Evolutionary conservation across 1,139 yeast species (phyloP).

Genomic region (Candida albicans): DNA sequence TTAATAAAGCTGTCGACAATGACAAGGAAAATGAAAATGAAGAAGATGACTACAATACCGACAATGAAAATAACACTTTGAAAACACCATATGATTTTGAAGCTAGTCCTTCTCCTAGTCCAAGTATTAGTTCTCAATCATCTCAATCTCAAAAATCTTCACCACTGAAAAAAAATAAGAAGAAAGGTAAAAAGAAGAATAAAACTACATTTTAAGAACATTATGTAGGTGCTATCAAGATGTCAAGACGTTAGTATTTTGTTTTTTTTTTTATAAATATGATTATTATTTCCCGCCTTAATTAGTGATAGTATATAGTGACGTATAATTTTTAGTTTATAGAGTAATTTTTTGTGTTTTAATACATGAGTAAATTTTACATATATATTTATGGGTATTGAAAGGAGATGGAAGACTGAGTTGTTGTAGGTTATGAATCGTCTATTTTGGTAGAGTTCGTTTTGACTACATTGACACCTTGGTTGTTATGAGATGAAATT

Average conservation of each 20-base stretch:
- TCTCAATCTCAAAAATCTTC: constrained; percentile 3
- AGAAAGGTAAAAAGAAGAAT: constrained; percentile 4
- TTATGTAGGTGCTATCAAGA: neutral
- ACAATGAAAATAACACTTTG: neutral
- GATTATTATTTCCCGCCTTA: neutral
- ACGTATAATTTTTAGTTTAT: too few species aligned
- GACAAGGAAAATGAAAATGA: constrained; percentile 5
- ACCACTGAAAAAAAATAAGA: constrained; percentile 8
- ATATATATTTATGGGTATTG: too few species aligned
- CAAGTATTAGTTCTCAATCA: neutral
- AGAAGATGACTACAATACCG: constrained; percentile 2
- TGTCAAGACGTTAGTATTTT: neutral
- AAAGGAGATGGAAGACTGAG: too few species aligned
- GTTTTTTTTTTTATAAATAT: neutral
- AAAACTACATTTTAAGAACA: neutral
- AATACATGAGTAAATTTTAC: too few species aligned
- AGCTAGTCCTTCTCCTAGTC: constrained; percentile 3
- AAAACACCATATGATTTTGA: neutral
- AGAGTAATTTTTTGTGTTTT: too few species aligned
- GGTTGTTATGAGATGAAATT: too few species aligned
- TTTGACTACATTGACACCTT: too few species aligned
- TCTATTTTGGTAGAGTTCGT: too few species aligned
- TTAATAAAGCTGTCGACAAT: constrained; percentile 1
- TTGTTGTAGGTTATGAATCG: too few species aligned
- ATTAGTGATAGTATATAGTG: too few species aligned